Base-by-base conservation (phyloP, 768 basidiomycete genomes). In the Boletellus sp. region DNA sequence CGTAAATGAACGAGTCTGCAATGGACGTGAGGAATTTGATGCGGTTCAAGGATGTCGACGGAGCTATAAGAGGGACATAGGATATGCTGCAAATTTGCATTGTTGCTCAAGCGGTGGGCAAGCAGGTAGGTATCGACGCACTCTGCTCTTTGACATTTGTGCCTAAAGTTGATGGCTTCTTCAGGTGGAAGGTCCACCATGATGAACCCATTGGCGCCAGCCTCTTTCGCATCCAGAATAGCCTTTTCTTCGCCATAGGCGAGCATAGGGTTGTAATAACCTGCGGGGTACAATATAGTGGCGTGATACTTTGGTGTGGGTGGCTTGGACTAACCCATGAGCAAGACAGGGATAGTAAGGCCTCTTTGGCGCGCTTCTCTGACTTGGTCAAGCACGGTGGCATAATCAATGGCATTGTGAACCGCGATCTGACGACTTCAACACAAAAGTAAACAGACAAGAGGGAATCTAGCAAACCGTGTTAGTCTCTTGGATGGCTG, bases 101-200 rank as follows among this genome's bases (percentile, higher is more conserved):
- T 9, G 36, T 38, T 17, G 15, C 23, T 41, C 44, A 32, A 26
- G 23, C 42, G 47, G n/a, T 16, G 38, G 6, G 16, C 4, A 32
- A 3, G 9, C 16, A 19, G 28, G 22, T 17, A 13, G 20, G 20
- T 26, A 37, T 47, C 36, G 20, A 76, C 90, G 60, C 62, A 96
- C 95, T 82, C 80, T 33, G 84, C 77, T 52, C 76, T 81, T 16
- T 79, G 76, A 68, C 96, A 98, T 65, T 94, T 91, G 59, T 86
- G 80, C 34, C 94, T 81, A 77, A 99, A 98, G 22, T 78, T 72
- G 54, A 94, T 72, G 26, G 96, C 94, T 69, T 99, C 96, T 70
- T 97, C 94, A 13, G 96, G 96, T 31, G 96, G 96, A 24, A 98
- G 82, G 66, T 99, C 96, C 22, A 98, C 94, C 72, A 99, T 83